Base-by-base conservation (phyloP, 2,329 filamentous ascomycete species). In the Phaeosphaeriaceae sp. region DNA sequence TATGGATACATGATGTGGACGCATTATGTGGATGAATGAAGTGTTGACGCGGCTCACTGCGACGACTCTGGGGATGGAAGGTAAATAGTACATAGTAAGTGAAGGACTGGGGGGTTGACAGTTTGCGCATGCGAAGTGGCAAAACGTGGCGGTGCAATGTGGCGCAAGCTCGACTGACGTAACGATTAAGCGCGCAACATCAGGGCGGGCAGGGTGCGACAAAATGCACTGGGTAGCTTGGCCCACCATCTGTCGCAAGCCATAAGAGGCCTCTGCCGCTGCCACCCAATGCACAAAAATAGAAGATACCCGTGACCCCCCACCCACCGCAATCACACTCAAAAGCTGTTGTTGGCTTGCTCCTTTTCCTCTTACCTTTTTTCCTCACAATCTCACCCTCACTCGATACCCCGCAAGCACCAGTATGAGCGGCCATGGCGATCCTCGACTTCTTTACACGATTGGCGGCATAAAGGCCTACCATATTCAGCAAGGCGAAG, bases 381-480 rank as follows among this genome's bases (percentile, higher is more conserved):
- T 13, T 41, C 32, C 29, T 11, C 32, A 28, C 33, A 16, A 17
- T 12, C 21, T 18, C 20, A 38, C 36, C 17, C 3, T 13, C 34
- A 11, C 30, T 41, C 34, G 26, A 53, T 48, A 52, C 58, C 49
- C 49, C 47, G 46, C 56, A 42, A 37, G 11, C 48, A 46, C 45
- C 58, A 73, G 39, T 45, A 80, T 78, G 76, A 74, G 78, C 44
- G 75, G 77, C 51, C 81, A 81, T 63, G 76, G 80, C 66, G 81
- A 84, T 50, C 80, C 81, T 38, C 79, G 80, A 62, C 74, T 83
- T 32, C 78, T 84, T 48, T 83, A 81, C 66, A 77, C 79, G 21
- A 77, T 97, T 71, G 86, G 87, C 60, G 91, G 91, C 77, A 93
- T 99, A 67, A 87, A 87, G 58, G 94, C 93, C 58, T 96, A 91